Percentiles rank a stretch among this genome's conserved stretches.
phyloP scores from a whole-genome alignment of 768 basidiomycete species.

The Mrakia frigida region DNA sequence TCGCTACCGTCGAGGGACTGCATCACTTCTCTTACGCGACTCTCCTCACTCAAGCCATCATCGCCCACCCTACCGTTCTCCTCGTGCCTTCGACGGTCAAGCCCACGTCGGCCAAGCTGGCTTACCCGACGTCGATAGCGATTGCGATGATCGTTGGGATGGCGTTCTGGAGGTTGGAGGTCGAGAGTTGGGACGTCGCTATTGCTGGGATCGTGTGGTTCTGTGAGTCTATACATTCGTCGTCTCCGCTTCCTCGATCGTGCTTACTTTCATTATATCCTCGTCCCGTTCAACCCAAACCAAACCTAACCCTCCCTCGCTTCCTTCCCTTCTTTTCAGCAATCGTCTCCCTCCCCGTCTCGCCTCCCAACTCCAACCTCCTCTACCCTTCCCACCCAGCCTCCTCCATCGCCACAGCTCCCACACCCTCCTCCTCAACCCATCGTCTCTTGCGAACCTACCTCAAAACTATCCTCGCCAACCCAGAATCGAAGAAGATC shows the following conservation, averaged over 20 bases:
- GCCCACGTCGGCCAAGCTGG: not conserved
- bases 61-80: slow-evolving; percentile 8
- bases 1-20: not conserved
- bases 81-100: not conserved
- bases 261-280: too few species aligned
- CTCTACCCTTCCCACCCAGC: not conserved
- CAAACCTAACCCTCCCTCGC: too few species aligned
- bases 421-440: slow-evolving; percentile 14
- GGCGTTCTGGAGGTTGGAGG: not conserved
- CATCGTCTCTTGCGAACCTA: slow-evolving; percentile 48
- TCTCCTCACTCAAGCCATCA: slow-evolving; percentile 3
- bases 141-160: slow-evolving; percentile 5
- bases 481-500: slow-evolving; percentile 87
- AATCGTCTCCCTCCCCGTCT: slow-evolving; percentile 2
- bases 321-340: not conserved
- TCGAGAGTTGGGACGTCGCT: not conserved
- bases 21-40: not conserved
- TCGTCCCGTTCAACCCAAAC: not conserved
- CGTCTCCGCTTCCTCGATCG: not conserved
- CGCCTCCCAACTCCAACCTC: not conserved
- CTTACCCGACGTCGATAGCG: not conserved
- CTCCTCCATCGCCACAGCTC: not conserved
- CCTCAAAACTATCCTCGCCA: slow-evolving; percentile 82
- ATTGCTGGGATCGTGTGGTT: slow-evolving; percentile 14
- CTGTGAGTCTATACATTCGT: not conserved